Evolutionary conservation across 176 grass and related monocot species (phyloP), one percentile per base, ranked within the genome.

Genomic region (Aegilops umbellulata): DNA sequence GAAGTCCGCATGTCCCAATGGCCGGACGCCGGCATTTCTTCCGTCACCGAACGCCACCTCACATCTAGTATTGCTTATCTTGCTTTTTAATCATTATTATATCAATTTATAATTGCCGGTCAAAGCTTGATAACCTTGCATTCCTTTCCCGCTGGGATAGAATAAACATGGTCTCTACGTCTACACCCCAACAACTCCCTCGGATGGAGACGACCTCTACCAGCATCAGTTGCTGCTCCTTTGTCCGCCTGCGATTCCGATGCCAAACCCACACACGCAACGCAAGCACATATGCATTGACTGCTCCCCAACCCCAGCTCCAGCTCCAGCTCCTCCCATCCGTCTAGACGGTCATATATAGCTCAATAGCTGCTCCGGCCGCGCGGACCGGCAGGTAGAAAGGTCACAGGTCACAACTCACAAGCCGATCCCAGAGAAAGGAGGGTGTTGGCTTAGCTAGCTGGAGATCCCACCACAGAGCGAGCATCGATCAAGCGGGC

Each of bases 271-370:
- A 70, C 3, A 35, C 74, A 69, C 63, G 49, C 87, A 65, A 17
- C 69, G 6, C 34, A 27, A 67, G 29, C 26, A 53, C 79, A 77
- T 34, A 57, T 49, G 8, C 29, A 61, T 76, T 62, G 49, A 78
- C 63, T 53, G 9, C 80, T 8, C 69, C 64, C 61, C 46, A 29
- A 17, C 65, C 25, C 20, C 34, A 17, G 32, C 65, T 29, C 55
- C 34, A 17, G 32, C 65, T 29, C 55, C 67, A 69, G 4, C 49
- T 53, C 49, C 49, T 53, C 49, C 66, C 53, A 57, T 36, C 68
- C 86, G 3, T 9, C 58, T 14, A 8, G 9, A 61, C 53, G 15
- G 22, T 24, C 60, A 25, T 85, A 89, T 86, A 89, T 82, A 82
- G 69, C 39, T 44, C 41, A 44, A 46, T 46, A 46, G 3, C 7